Evolutionary conservation across 2,329 filamentous ascomycete genomes (phyloP), one percentile per base, ranked within the genome.

Genomic region (Pseudopithomyces maydicus): DNA sequence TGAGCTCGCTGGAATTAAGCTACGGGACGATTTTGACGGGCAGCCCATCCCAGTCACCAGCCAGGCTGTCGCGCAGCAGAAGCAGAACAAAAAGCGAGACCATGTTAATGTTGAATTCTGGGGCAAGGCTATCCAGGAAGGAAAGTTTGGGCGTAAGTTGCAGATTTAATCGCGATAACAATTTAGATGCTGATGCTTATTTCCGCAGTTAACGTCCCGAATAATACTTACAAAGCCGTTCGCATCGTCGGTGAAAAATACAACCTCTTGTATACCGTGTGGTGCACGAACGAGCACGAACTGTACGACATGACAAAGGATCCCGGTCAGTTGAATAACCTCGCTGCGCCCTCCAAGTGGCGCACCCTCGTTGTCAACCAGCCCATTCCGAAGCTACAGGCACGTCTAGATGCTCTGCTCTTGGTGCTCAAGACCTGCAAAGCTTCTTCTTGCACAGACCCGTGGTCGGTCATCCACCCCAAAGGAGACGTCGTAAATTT

Each of bases 251-350:
- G 80, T 0, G 68, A 80, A 2, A 72, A 75, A 4, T 90, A 89
- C 65, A 85, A 82, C 64, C 69, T 90, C 5, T 85, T 86, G 58
- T 90, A 90, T 64, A 82, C 85, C 0, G 85, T 89, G 0, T 90
- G 88, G 87, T 90, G 88, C 66, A 88, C 76, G 14, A 85, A 86
- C 50, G 87, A 89, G 65, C 83, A 85, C 54, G 87, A 90, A 69
- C 79, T 89, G 2, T 90, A 90, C 67, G 81, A 90, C 59, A 65
- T 88, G 38, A 82, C 80, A 66, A 71, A 73, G 77, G 67, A 70
- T 41, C 66, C 64, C 0, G 56, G 60, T 22, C 68, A 71, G 57
- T 43, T 71, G 6, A 41, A 65, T 17, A 71, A 71, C 45, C 63
- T 61, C 29, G 47, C 35, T 6, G 3, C 11, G 2, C 26, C 44